Evolutionary conservation across 805 yeast species (phyloP), one percentile per base, ranked within the genome.

Genomic region (Sugiyamaella marilandica): DNA sequence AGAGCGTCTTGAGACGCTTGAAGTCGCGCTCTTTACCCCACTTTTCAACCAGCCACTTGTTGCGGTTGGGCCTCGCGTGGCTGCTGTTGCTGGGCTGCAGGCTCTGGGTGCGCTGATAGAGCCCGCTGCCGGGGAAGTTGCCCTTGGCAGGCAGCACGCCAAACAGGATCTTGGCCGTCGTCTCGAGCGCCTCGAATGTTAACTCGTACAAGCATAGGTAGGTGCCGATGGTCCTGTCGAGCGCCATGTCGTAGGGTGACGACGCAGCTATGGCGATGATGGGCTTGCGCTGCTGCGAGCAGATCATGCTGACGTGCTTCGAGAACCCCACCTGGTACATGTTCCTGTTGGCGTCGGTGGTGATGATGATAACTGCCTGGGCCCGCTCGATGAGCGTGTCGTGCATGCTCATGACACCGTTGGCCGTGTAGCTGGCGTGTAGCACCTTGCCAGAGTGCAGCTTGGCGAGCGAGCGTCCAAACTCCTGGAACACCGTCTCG

Each of bases 131-230:
- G 0, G 85, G 85, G 24, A 82, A 74, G 41, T 74, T 69, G 1
- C 85, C 85, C 36, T 70, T 73, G 0, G 85, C 74, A 13, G 66
- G 66, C n/a, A 70, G 58, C 45, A 73, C 75, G 2, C 86, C 86
- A 76, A 82, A 77, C 47, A 82, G 62, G 2, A 80, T 76, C 5
- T 74, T 72, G 2, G 77, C 81, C 31, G 79, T 59, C 51, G 79
- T 74, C 31, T 74, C 70, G 43, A 82, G 65, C 1, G 77, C 83
- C 58, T 74, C 74, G 16, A 70, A 65, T 0, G 85, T 80, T 62
- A 80, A 82, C 64, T 82, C 86, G 61, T 78, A 82, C 49, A 82
- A 76, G 60, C 85, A 82, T 45, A 82, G 65, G 61, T 81, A 81
- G 1, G 82, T 75, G 46, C 81, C 74, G 31, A 81, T 75, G 41